Conservation (phyloP, 306 rosid species). For the Begonia masoniana region DNA sequence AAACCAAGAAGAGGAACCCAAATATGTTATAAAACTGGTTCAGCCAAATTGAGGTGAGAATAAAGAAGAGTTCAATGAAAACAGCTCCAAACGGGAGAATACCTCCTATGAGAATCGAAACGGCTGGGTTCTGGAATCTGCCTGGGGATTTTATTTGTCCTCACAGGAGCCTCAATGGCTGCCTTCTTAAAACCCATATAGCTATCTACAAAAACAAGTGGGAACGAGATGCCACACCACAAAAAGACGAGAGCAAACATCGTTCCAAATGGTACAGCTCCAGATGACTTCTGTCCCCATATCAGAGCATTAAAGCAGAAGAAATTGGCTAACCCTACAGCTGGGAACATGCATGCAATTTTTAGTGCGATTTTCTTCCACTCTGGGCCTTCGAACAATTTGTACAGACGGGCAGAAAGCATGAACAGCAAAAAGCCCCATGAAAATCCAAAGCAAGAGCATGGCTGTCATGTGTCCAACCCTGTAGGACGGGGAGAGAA, state of each 20-base stretch:
- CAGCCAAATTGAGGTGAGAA: constrained; percentile 96
- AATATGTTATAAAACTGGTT: constrained; percentile 98
- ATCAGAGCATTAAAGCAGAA: constrained; percentile 64
- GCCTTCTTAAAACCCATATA: constrained; percentile 94
- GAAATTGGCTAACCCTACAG: constrained; percentile 55
- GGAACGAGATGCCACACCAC: constrained; percentile 98
- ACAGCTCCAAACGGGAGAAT: no score
- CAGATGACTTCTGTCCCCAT: constrained; percentile 98
- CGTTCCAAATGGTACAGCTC: constrained; percentile 97
- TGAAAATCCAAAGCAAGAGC: constrained; percentile 96
- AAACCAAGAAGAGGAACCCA: constrained; percentile 94
- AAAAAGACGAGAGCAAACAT: constrained; percentile 91
- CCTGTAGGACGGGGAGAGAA: constrained; percentile 94
- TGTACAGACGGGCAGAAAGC: constrained; percentile 79
- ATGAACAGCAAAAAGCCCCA: constrained; percentile 92
- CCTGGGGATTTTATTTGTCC: constrained; percentile 95
- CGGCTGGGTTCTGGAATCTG: constrained; percentile 90
- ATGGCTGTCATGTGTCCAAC: constrained; percentile 97
- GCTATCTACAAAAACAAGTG: constrained; percentile 87
- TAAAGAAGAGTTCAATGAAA: constrained; percentile 95
- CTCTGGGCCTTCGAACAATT: constrained; percentile 85
- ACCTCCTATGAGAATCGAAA: constrained; percentile 89
- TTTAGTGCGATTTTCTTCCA: constrained; percentile 83
- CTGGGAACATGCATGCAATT: constrained; percentile 78
- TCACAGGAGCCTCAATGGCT: constrained; percentile 92